Percentiles rank a stretch among this genome's conserved stretches.
Evolutionary conservation across 352 stramenopile species (phyloP).

Genomic region (Phytophthora hibernalis): DNA sequence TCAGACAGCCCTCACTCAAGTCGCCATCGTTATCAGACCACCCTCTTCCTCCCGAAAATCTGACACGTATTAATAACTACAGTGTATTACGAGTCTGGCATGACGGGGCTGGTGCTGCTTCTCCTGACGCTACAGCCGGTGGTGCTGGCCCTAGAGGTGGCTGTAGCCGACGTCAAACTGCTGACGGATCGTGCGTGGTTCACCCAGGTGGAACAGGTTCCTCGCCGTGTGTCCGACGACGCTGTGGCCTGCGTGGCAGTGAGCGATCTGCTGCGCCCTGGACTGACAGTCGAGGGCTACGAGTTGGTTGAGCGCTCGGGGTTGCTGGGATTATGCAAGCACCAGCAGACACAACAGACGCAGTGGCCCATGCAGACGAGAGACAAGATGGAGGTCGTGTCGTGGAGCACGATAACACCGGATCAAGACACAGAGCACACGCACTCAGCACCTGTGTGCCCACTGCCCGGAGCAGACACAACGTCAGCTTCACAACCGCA

Average conservation of each 20-base stretch:
- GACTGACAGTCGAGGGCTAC: constrained; percentile 64
- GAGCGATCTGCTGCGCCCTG: constrained; percentile 44
- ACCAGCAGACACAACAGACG: constrained; percentile 27
- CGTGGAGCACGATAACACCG: constrained; percentile 15
- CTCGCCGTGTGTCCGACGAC: constrained; percentile 27
- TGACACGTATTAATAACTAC: neutral
- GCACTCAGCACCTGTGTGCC: constrained; percentile 26
- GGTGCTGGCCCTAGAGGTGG: constrained; percentile 15
- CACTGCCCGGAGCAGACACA: constrained; percentile 28
- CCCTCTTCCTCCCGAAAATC: constrained; percentile 6
- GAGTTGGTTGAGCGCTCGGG: constrained; percentile 75
- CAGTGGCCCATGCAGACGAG: constrained; percentile 33
- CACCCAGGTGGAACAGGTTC: constrained; percentile 50
- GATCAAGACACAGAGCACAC: constrained; percentile 2
- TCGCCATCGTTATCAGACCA: neutral
- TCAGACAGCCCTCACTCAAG: neutral
- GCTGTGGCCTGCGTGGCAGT: constrained; percentile 39
- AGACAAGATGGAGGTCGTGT: constrained; percentile 34
- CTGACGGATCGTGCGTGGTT: constrained; percentile 59
- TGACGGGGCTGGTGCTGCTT: constrained; percentile 18
- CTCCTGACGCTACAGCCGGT: constrained; percentile 18
- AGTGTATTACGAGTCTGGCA: constrained; percentile 10
- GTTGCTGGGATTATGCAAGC: constrained; percentile 70
- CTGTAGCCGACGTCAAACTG: constrained; percentile 31
- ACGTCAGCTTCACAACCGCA: constrained; percentile 4